A percentile compares a stretch with the other conserved stretches of the same genome.
phyloP scores from a whole-genome alignment of 768 basidiomycete genomes.

The Termitomyces sp. region DNA sequence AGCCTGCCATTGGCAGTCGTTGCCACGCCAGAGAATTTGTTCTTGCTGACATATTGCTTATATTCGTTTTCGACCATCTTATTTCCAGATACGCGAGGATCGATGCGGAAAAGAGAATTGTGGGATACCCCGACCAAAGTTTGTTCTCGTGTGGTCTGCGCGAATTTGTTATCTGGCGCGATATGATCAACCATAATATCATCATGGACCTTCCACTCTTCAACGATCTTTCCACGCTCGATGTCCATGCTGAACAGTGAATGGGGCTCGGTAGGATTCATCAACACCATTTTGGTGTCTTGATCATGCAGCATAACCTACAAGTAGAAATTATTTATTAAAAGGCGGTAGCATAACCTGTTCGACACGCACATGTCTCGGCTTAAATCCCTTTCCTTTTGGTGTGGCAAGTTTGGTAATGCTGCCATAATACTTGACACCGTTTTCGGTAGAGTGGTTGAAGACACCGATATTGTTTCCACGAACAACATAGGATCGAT shows the following conservation, averaged over 20 bases:
- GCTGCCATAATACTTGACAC: slow-evolving; percentile 81
- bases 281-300: slow-evolving; percentile 92
- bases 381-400: slow-evolving; percentile 80
- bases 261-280: slow-evolving; percentile 76
- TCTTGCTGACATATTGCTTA: slow-evolving; percentile 95
- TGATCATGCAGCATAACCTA: slow-evolving; percentile 97
- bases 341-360: neutral
- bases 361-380: slow-evolving; percentile 58
- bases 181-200: slow-evolving; percentile 82
- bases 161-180: slow-evolving; percentile 91
- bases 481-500: slow-evolving; percentile 88
- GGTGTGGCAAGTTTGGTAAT: slow-evolving; percentile 79
- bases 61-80: slow-evolving; percentile 93
- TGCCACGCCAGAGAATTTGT: slow-evolving; percentile 87
- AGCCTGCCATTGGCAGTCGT: slow-evolving; percentile 85
- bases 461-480: slow-evolving; percentile 92
- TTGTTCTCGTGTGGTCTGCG: slow-evolving; percentile 87
- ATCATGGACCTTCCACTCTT: slow-evolving; percentile 98
- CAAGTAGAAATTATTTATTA: neutral
- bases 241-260: slow-evolving; percentile 90
- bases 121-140: slow-evolving; percentile 91
- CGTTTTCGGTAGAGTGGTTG: slow-evolving; percentile 59
- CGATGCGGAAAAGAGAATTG: slow-evolving; percentile 96
- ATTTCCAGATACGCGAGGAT: slow-evolving; percentile 87
- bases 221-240: slow-evolving; percentile 91